Base-by-base conservation (phyloP, 768 basidiomycete genomes). In the Suillus brevipes region DNA sequence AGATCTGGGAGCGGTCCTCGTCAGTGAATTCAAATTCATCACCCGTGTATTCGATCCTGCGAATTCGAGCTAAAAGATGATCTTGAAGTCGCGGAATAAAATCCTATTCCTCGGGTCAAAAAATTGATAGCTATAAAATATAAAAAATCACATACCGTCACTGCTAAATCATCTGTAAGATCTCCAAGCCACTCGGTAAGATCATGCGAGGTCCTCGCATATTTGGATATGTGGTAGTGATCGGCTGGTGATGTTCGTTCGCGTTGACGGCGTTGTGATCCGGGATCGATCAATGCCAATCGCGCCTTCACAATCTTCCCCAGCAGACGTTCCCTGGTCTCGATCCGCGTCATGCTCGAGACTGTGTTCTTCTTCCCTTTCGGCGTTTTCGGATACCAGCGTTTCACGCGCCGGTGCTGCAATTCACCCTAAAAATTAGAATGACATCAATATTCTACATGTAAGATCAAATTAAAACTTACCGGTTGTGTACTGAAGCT, bases 311-410 rank as follows among this genome's bases (percentile, higher is more conserved):
- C 63, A 66, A 75, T 58, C 64, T 65, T 61, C 68, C 64, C 49
- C 61, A 75, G 20, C 42, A 61, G 6, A 63, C 68, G n/a, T 63
- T 70, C 61, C 45, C 72, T 66, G 13, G 65, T 56, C 37, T 72
- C 64, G 3, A 67, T 68, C 12, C 64, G 28, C 1, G 73, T 73
- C 50, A 82, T 78, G 8, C 57, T 81, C 73, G 1, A 60, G 16
- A 2, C 53, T 42, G 23, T 67, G 62, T 31, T 74, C 31, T 47
- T 55, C 25, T 63, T 60, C 12, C 68, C 72, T 61, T 81, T 81
- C 64, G 79, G 79, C 0, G 79, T 80, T 2, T 69, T 55, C 0
- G 60, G 67, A 62, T 81, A 83, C 43, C 77, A 65, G 0, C 68
- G 69, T 66, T 84, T 83, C 20, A 78, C 67, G 0, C 58, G 67